Evolutionary conservation across 306 rosid genomes (phyloP), one percentile per base, ranked within the genome.

Genomic region (Nissolia schottii): DNA sequence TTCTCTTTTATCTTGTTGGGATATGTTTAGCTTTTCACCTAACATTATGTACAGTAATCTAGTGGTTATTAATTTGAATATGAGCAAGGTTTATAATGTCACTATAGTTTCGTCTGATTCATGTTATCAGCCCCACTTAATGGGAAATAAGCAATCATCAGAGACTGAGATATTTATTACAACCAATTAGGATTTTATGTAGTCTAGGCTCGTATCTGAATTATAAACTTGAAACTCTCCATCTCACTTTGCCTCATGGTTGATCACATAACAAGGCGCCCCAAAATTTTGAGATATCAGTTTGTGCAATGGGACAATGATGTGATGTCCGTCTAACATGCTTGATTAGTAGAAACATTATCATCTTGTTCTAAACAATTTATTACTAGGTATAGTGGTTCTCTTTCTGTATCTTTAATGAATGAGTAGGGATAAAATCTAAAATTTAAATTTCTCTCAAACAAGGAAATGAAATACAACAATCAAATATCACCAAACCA

Each of bases 401-500:
- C 57, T 58, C 34, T 23, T 27, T 37, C 2, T 14, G 11, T 60
- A 23, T 14, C 40, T 43, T 0, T 43, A 7, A 18, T 60, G 14
- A 72, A 29, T 29, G 55, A 25, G 20, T 22, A 75, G 18, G 41
- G 45, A 12, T 35, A 58, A 60, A 69, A 59, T 68, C 19, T 37
- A 53, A 73, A 7, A 7, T 50, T 14, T 43, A 53, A 43, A 45
- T 41, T 76, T 45, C 22, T 53, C 29, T 34, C 11, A 59, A 55
- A 24, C 27, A 34, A 15, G 23, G 57, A 28, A 49, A 70, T 40
- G 63, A 25, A 72, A 49, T 67, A 67, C 35, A 34, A 35, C 62
- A 77, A 13, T 41, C 32, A 81, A 51, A 15, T 54, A 38, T 76
- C 48, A 24, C 38, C 56, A 74, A 64, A 64, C 55, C 78, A 64